These are phyloP conservation scores for Bonia amplexicaulis DNA, from an alignment of 176 grass and related monocot species.

Conservation along the genomic window DNA sequence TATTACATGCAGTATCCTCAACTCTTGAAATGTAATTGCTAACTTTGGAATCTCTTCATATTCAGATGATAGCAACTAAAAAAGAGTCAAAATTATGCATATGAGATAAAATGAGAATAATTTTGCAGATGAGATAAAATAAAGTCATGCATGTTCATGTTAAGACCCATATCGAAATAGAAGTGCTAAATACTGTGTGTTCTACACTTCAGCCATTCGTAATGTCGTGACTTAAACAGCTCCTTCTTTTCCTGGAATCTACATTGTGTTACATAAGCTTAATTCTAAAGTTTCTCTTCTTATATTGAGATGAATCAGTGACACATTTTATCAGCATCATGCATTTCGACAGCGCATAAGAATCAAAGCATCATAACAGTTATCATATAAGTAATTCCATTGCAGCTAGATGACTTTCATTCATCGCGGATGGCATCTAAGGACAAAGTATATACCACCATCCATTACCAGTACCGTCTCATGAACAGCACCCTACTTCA, in stretches of 20 bases:
- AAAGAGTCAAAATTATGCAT: not conserved
- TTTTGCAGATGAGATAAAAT: not conserved
- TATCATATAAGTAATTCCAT: not conserved
- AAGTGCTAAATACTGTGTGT: not conserved
- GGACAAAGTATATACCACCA: not conserved
- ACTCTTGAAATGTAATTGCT: slow-evolving; percentile 28
- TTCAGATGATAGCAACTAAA: no score
- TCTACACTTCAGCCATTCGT: not conserved
- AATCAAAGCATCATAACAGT: not conserved
- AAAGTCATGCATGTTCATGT: not conserved
- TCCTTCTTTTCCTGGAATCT: not conserved
- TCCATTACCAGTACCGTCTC: not conserved
- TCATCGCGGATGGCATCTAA: not conserved
- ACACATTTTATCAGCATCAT: not conserved
- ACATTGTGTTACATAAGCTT: not conserved
- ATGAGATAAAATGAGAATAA: not conserved
- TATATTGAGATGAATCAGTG: slow-evolving; percentile 4
- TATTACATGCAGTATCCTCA: not conserved
- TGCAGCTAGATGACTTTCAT: not conserved
- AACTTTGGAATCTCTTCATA: slow-evolving; percentile 16
- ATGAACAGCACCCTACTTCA: not conserved
- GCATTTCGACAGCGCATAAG: not conserved
- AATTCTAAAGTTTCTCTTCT: not conserved
- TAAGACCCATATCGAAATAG: not conserved
- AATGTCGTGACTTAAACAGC: not conserved